Base-by-base conservation (phyloP, 768 basidiomycete genomes). In the Podaxis carcinomalis region DNA sequence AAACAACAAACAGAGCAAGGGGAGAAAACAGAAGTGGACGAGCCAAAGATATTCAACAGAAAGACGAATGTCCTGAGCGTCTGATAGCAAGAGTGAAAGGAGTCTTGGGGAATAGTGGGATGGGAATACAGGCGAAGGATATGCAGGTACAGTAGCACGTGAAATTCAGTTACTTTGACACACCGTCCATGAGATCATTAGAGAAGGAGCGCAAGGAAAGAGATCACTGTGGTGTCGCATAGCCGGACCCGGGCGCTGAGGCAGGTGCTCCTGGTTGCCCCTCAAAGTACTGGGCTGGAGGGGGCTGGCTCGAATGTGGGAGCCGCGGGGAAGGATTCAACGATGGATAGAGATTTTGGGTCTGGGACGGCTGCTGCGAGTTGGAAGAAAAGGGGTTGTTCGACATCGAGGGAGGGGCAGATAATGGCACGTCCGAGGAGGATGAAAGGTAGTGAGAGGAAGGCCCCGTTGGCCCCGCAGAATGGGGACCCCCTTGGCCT, bases 401-500 rank as follows among this genome's bases (percentile, higher is more conserved):
- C 32, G 81, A 74, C 64, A 84, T 70, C 53, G 83, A 76, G 21
- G 83, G 74, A 0, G 83, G 78, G 4, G 83, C 81, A 19, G 83
- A 81, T 66, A 85, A 74, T 7, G 85, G 82, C 21, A 83, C 75
- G 21, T 77, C 77, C 51, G 76, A 75, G 56, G 73, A 68, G 62
- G 75, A 69, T n/a, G 55, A 27, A 47, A 57, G 32, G 67, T 75
- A 77, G 55, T 75, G 73, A 27, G 73, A 69, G 23, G 75, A 68
- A 5, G 68, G 72, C 28, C 42, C 56, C 25, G 69, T 66, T 61
- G 75, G 72, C 16, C 73, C 74, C 49, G 75, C 75, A 64, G 80
- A 76, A 72, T 80, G 78, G 61, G 78, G 73, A 46, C 54, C 51
- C 14, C 74, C 74, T 58, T 76, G 76, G 32, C 75, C 70, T 50